These are phyloP conservation scores for Neofusicoccum laricinum DNA, from an alignment of 2,329 filamentous ascomycete species.

Conservation along the genomic window DNA sequence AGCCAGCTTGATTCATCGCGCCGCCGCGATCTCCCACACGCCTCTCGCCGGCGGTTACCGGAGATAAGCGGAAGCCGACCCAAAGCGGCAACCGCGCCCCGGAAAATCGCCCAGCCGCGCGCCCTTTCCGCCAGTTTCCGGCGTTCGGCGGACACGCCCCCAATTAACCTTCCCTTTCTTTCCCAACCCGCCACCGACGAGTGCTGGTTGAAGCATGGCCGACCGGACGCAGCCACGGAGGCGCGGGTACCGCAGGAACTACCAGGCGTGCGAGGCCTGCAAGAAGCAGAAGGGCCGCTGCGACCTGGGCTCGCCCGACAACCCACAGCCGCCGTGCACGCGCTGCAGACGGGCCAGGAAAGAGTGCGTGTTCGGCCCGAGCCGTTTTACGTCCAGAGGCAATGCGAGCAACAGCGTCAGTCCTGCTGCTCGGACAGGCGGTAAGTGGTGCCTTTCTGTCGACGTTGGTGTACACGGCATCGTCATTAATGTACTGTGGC, in stretches of 20 bases:
- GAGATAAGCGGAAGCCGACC: background rate
- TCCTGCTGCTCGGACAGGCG: background rate
- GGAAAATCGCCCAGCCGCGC: constrained; percentile 9
- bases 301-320: constrained; percentile 11
- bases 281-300: constrained; percentile 16
- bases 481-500: background rate
- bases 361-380: constrained; percentile 15
- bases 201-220: background rate
- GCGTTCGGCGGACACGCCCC: background rate
- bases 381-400: constrained; percentile 1
- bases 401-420: background rate
- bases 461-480: background rate
- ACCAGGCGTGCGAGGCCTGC: constrained; percentile 13
- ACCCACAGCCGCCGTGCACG: constrained; percentile 9
- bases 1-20: no score
- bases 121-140: constrained; percentile 9
- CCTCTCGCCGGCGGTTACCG: background rate
- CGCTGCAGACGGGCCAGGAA: constrained; percentile 10
- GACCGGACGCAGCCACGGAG: constrained; percentile 1
- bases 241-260: constrained; percentile 10
- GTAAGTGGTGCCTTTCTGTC: background rate
- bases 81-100: background rate
- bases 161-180: background rate
- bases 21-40: no score
- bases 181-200: background rate